Evolutionary conservation across 805 yeast species (phyloP).

Genomic region (Scheffersomyces amazonensis): DNA sequence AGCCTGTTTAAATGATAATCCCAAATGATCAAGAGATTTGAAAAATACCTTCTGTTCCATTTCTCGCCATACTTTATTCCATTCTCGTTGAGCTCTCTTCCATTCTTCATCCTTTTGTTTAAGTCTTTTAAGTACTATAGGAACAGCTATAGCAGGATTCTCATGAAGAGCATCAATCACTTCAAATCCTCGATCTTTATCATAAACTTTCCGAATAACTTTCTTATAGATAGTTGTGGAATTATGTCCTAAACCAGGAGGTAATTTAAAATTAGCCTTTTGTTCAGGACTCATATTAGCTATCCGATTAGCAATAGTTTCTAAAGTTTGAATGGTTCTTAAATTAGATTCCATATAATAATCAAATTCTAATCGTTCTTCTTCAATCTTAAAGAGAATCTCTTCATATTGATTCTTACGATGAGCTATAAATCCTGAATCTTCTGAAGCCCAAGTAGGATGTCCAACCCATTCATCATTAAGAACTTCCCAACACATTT

Average conservation of each 20-base stretch:
- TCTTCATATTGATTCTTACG: constrained; percentile 98
- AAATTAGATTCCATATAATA: constrained; percentile 92
- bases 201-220: constrained; percentile 88
- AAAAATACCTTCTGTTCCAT: constrained; percentile 92
- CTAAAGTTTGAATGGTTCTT: constrained; percentile 92
- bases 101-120: constrained; percentile 99
- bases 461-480: constrained; percentile 99
- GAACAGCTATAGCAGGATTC: constrained; percentile 92
- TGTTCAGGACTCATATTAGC: constrained; percentile 93
- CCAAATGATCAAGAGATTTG: constrained; percentile 92
- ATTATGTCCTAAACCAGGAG: constrained; percentile 91
- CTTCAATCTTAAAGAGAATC: constrained; percentile 90
- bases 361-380: constrained; percentile 96
- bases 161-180: constrained; percentile 95
- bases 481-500: constrained; percentile 97
- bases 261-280: constrained; percentile 78
- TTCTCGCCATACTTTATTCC: constrained; percentile 99
- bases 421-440: constrained; percentile 98
- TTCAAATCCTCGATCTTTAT: constrained; percentile 91
- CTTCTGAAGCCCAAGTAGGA: constrained; percentile 99
- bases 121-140: constrained; percentile 84
- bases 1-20: constrained; percentile 93
- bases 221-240: constrained; percentile 90
- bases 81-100: constrained; percentile 96
- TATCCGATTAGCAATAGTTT: constrained; percentile 90